These are phyloP conservation scores for Trichophyton benhamiae DNA, from an alignment of 2,329 filamentous ascomycete species.

Conservation along the genomic window DNA sequence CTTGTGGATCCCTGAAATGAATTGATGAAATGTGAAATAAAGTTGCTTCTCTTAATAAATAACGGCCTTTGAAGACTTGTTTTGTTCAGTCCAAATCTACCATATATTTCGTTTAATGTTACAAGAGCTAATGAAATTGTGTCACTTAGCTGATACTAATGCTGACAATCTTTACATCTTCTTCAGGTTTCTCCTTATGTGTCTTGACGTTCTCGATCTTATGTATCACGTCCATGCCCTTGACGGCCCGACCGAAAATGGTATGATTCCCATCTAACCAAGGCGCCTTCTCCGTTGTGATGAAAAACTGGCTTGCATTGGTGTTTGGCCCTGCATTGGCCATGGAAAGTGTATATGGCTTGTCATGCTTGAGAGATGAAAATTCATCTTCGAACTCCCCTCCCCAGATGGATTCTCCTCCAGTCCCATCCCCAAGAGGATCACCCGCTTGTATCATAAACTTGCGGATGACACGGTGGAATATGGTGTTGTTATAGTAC, in stretches of 20 bases:
- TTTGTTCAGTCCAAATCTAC: no score
- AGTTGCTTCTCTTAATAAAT: background rate
- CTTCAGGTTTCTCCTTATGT: slow-evolving; percentile 83
- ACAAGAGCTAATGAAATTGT: background rate
- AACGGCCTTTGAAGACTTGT: background rate
- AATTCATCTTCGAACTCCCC: slow-evolving; percentile 89
- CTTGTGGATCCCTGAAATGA: background rate
- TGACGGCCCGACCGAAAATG: slow-evolving; percentile 80
- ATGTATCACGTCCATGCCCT: slow-evolving; percentile 87
- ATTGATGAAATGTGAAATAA: background rate
- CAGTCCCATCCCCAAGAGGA: slow-evolving; percentile 76
- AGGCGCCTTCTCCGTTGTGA: slow-evolving; percentile 92
- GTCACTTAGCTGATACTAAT: slow-evolving; percentile 38
- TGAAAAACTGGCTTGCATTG: slow-evolving; percentile 95
- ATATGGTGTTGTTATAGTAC: slow-evolving; percentile 96
- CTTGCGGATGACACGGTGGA: slow-evolving; percentile 91
- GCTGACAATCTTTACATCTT: slow-evolving; percentile 94
- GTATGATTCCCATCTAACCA: slow-evolving; percentile 97
- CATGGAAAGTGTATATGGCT: slow-evolving; percentile 94
- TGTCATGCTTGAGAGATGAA: slow-evolving; percentile 79
- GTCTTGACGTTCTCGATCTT: slow-evolving; percentile 86
- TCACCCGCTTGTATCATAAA: slow-evolving; percentile 94
- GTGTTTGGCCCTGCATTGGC: slow-evolving; percentile 92
- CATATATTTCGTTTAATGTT: no score
- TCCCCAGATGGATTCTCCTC: slow-evolving; percentile 88